A percentile compares a stretch with the other conserved stretches of the same genome.
These are phyloP conservation scores for Tolypocladium tropicale DNA, from an alignment of 2,329 filamentous ascomycete genomes.

Conservation along the genomic window DNA sequence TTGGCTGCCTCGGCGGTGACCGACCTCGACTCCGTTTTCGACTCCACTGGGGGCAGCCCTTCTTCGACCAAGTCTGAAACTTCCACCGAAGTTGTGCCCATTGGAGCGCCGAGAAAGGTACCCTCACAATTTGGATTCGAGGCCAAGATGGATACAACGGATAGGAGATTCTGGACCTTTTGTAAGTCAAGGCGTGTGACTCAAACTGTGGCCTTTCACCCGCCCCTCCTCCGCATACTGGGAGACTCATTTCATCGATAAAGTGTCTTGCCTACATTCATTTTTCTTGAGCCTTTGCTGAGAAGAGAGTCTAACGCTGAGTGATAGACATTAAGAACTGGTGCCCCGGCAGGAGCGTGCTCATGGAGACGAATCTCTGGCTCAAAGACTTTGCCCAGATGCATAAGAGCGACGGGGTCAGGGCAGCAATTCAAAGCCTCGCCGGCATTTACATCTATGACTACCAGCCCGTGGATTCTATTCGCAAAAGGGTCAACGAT, in stretches of 20 bases:
- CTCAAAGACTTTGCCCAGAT: conserved; percentile 28
- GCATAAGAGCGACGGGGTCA: conserved; percentile 22
- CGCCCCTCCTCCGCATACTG: background rate
- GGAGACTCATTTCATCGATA: background rate
- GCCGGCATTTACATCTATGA: conserved; percentile 31
- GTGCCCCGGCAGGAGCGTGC: conserved; percentile 28
- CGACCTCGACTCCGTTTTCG: background rate
- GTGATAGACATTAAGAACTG: conserved; percentile 26
- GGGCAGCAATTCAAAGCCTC: conserved; percentile 27
- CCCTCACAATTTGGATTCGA: conserved; percentile 13
- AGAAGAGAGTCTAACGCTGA: background rate
- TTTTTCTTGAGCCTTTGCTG: background rate
- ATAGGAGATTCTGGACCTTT: conserved; percentile 22
- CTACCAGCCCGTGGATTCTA: conserved; percentile 21
- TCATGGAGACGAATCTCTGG: conserved; percentile 28
- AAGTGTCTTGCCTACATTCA: background rate
- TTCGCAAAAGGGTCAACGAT: conserved; percentile 22
- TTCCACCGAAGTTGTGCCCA: conserved; percentile 1
- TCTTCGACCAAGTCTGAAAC: background rate
- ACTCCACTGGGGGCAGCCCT: background rate
- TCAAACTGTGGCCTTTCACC: too few relatives aligned
- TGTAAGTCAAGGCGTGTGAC: conserved; percentile 16
- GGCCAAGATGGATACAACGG: conserved; percentile 22
- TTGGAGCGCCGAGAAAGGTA: conserved; percentile 11
- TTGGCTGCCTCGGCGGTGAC: background rate